Percentiles rank a stretch among this genome's conserved stretches.
phyloP scores from a whole-genome alignment of 352 stramenopile genomes.

The Pythium dissotocum region DNA sequence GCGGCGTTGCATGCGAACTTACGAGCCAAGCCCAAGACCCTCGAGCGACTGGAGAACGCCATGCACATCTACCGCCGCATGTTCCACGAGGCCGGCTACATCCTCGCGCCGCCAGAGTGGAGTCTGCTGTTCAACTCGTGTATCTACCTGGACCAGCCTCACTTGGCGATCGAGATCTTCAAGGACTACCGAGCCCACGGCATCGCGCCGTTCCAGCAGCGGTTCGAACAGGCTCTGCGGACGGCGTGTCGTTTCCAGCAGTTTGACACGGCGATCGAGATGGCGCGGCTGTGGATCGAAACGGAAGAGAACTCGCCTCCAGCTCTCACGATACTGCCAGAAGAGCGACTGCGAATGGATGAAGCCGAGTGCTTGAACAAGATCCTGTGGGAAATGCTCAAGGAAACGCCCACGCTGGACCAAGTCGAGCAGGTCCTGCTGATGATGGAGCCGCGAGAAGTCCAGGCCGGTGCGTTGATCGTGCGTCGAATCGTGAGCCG shows the following conservation, averaged over 20 bases:
- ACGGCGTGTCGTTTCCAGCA: slow-evolving; percentile 32
- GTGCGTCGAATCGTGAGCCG: slow-evolving; percentile 35
- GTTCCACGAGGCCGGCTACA: slow-evolving; percentile 41
- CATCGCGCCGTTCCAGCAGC: slow-evolving; percentile 38
- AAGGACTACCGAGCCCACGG: slow-evolving; percentile 38
- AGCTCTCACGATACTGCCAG: neutral
- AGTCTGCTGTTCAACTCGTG: slow-evolving; percentile 48
- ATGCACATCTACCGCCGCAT: slow-evolving; percentile 38
- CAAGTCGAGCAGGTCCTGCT: slow-evolving; percentile 41
- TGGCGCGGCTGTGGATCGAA: slow-evolving; percentile 35
- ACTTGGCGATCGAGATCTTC: slow-evolving; percentile 44
- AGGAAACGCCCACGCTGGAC: slow-evolving; percentile 33
- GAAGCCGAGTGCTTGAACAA: slow-evolving; percentile 45
- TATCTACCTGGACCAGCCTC: slow-evolving; percentile 36
- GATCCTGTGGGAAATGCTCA: slow-evolving; percentile 57
- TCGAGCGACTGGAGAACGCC: slow-evolving; percentile 29
- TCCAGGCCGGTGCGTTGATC: slow-evolving; percentile 33
- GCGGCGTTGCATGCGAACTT: slow-evolving; percentile 16
- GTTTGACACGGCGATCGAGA: slow-evolving; percentile 39
- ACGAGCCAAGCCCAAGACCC: slow-evolving; percentile 5
- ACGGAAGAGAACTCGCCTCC: slow-evolving; percentile 18
- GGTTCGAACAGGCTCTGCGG: slow-evolving; percentile 45
- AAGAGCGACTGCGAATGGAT: neutral
- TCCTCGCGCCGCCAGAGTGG: slow-evolving; percentile 44
- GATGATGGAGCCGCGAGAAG: slow-evolving; percentile 40